These are phyloP conservation scores for Podospora appendiculata DNA, from an alignment of 495 filamentous ascomycete species.

Conservation along the genomic window DNA sequence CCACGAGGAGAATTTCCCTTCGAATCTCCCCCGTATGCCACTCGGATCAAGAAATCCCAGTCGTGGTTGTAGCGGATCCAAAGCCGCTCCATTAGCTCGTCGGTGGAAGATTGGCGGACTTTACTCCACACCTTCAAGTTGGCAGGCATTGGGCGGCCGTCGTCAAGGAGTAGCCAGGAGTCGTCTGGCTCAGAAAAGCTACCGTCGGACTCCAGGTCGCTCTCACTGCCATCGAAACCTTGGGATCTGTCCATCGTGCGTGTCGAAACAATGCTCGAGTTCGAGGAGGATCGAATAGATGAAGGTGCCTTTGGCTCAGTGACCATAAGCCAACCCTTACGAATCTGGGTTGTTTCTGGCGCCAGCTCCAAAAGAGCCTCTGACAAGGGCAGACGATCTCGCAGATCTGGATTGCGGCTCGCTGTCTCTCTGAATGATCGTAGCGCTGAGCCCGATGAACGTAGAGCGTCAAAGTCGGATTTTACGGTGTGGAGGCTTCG, in stretches of 20 bases:
- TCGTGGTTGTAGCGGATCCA: conserved; percentile 18
- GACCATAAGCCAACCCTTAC: neutral
- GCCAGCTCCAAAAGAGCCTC: neutral
- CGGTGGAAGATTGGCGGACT: neutral
- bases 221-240: conserved; percentile 9
- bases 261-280: conserved; percentile 14
- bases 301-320: neutral
- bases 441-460: neutral
- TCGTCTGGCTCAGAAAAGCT: conserved; percentile 13
- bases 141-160: too few species aligned
- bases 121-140: too few species aligned
- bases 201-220: conserved; percentile 15
- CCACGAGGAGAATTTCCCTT: neutral
- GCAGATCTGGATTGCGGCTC: neutral
- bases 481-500: conserved; percentile 5
- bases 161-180: too few species aligned
- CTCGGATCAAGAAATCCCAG: conserved; percentile 14
- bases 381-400: neutral
- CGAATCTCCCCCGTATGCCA: too few species aligned
- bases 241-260: conserved; percentile 1
- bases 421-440: neutral
- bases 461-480: neutral
- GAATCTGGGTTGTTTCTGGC: neutral
- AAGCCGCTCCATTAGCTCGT: conserved; percentile 8
- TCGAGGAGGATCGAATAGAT: conserved; percentile 8